phyloP scores from a whole-genome alignment of 331 rosid genomes.

The Cydonia oblonga region DNA sequence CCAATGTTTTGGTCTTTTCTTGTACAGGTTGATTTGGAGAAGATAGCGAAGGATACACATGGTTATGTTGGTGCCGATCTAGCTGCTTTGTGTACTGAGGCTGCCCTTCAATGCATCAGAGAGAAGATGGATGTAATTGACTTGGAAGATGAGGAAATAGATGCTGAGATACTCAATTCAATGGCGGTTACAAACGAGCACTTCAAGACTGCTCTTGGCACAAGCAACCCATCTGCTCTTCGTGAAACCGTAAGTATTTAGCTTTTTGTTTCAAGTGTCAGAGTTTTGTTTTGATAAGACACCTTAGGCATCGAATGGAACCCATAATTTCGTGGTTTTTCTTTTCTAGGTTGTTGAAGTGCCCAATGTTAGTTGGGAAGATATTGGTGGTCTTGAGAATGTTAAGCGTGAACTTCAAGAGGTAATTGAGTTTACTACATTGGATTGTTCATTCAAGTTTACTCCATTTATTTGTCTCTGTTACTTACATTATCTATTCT shows the following conservation, averaged over 20 bases:
- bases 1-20: not conserved
- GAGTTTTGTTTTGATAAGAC: not conserved
- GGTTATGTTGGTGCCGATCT: constrained; percentile 86
- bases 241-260: constrained; percentile 78
- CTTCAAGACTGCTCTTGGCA: constrained; percentile 86
- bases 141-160: constrained; percentile 86
- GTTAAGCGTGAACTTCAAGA: constrained; percentile 98
- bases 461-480: not conserved
- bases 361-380: constrained; percentile 93
- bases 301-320: not conserved
- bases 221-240: constrained; percentile 97
- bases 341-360: constrained; percentile 83
- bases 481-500: not conserved
- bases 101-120: constrained; percentile 95
- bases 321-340: constrained; percentile 7
- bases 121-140: constrained; percentile 98
- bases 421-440: constrained; percentile 31
- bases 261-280: not conserved
- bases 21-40: constrained; percentile 77
- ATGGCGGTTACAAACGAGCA: constrained; percentile 97
- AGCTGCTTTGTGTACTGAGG: constrained; percentile 95
- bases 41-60: constrained; percentile 43
- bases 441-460: not conserved
- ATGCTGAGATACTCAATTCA: constrained; percentile 89
- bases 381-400: constrained; percentile 94